A percentile compares a stretch with the other conserved stretches of the same genome.
Evolutionary conservation across 2,329 filamentous ascomycete genomes (phyloP).

Genomic region (Shiraia bambusicola): DNA sequence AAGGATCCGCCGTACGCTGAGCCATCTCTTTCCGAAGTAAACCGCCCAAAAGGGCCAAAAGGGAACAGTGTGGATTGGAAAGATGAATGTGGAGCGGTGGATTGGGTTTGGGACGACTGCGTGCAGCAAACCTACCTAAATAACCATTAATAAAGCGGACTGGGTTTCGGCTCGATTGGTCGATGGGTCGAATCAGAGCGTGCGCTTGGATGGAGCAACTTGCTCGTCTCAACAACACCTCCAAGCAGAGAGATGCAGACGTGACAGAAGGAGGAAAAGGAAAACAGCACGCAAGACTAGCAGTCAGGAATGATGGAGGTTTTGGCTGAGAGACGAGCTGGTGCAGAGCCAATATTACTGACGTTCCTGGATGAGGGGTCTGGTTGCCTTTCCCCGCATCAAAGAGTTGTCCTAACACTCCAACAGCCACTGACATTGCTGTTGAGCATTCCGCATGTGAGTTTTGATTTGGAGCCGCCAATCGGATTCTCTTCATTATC

Average conservation of each 20-base stretch:
- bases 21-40: constrained; percentile 19
- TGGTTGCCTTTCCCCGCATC: constrained; percentile 26
- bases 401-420: constrained; percentile 16
- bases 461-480: constrained; percentile 15
- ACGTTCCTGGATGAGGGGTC: constrained; percentile 27
- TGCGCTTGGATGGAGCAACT: background rate
- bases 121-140: constrained; percentile 19
- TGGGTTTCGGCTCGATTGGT: constrained; percentile 4
- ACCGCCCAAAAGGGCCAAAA: constrained; percentile 8
- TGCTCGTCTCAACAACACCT: background rate
- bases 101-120: background rate
- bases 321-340: constrained; percentile 4
- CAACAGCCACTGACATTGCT: constrained; percentile 16
- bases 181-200: constrained; percentile 1
- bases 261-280: background rate
- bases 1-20: constrained; percentile 4
- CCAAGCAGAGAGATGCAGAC: constrained; percentile 1
- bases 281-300: constrained; percentile 12
- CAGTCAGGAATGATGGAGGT: constrained; percentile 14
- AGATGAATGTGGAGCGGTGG: constrained; percentile 7
- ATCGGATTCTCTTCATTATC: constrained; percentile 15
- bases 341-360: constrained; percentile 17
- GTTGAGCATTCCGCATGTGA: background rate
- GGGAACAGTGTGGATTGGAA: constrained; percentile 3
- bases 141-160: too few relatives aligned